phyloP scores from a whole-genome alignment of 441 rosid genomes.

The Adansonia grandidieri region DNA sequence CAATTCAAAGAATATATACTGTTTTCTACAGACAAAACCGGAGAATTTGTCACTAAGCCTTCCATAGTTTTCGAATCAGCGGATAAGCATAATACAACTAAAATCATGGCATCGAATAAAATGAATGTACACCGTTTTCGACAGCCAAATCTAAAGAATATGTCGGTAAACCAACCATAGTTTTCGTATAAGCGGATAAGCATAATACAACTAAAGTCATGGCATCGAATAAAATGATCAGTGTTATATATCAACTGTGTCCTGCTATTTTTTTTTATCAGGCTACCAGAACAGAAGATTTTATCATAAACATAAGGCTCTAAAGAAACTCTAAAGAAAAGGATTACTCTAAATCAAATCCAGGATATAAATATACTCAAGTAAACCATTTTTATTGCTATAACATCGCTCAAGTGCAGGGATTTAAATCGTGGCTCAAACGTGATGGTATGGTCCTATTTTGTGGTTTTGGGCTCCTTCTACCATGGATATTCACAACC shows the following conservation, averaged over 20 bases:
- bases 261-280: no score
- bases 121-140: not conserved
- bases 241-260: not conserved
- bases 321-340: not conserved
- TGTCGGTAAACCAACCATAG: not conserved
- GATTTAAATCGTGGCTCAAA: no score
- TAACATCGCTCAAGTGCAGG: not conserved
- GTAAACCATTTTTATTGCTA: not conserved
- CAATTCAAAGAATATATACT: constrained; percentile 4
- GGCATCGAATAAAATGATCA: not conserved
- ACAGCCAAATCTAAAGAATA: not conserved
- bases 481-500: no score
- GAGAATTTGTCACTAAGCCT: not conserved
- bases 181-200: not conserved
- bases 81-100: not conserved
- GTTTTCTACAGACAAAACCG: not conserved
- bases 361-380: not conserved
- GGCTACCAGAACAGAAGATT: not conserved
- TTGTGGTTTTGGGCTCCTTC: no score
- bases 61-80: not conserved
- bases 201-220: not conserved
- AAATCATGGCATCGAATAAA: not conserved
- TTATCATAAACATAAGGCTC: not conserved
- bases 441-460: no score
- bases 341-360: not conserved